Evolutionary conservation across 306 rosid genomes (phyloP), one percentile per base, ranked within the genome.

Genomic region (Ceratonia siliqua): DNA sequence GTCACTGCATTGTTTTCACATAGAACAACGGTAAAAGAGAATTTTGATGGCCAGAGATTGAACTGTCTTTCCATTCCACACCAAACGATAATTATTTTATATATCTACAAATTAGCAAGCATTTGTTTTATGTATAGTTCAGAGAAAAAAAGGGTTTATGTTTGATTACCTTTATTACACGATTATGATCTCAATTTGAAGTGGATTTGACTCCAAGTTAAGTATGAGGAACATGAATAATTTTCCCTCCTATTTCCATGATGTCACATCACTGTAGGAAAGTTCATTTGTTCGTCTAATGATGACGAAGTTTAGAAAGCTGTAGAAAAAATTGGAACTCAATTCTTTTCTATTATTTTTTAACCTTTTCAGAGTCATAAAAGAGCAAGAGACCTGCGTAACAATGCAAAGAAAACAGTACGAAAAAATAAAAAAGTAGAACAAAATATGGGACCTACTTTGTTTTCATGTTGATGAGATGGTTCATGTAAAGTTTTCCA

Each of bases 381-480:
- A 79, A 76, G 83, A 79, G 72, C 69, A 75, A 79, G 64, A 58
- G 58, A 65, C 78, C 75, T 75, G 72, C 81, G 41, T 39, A 75
- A 30, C 75, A 45, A 55, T 75, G 66, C 78, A 70, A 75, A 70
- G 67, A 68, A 68, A 48, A 53, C 20, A 74, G 75, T 18, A 27
- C 18, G 55, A 17, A 33, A 33, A 62, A 41, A 57, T 1, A 36
- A 46, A 39, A 14, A 53, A 18, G 30, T 20, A 30, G 32, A 21
- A 14, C 21, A n/a, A 27, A 50, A 28, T 8, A 25, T 35, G 54
- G 72, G 61, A 36, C 72, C 81, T 79, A 48, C 72, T 22, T 11
- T 64, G 33, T 74, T 74, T 61, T 73, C n/a, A 48, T 53, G 41
- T 41, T 75, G 87, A 83, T 66, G 76, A 83, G 84, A 83, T 59